Conservation (phyloP, 148 eudicot genomes). For the Limonium bicolor region DNA sequence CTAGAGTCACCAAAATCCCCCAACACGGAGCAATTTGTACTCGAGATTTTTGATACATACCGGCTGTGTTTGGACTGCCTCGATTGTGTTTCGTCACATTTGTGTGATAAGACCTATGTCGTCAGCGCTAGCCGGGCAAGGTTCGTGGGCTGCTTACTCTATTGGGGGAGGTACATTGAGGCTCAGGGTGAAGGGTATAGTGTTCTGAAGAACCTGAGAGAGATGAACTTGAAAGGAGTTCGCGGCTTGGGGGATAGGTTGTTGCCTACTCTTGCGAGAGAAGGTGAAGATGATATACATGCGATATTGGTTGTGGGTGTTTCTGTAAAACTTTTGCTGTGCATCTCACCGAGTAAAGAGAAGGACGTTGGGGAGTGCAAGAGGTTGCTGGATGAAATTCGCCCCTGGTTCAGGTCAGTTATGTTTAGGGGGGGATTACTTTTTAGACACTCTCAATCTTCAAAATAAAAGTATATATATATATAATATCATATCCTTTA, state of each 20-base stretch:
- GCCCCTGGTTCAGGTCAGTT: too few species aligned
- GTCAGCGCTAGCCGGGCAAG: conserved; percentile 42
- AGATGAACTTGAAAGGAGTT: conserved; percentile 10
- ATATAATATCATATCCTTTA: too few species aligned
- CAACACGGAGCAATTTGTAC: neutral
- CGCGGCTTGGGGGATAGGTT: conserved; percentile 6
- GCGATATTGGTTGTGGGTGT: conserved; percentile 37
- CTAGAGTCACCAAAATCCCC: conserved; percentile 32
- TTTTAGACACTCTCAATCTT: too few species aligned
- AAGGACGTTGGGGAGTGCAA: conserved; percentile 31
- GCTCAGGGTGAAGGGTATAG: conserved; percentile 35
- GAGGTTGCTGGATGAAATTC: conserved; percentile 28
- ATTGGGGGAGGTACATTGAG: conserved; percentile 40
- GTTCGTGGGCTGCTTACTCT: conserved; percentile 36
- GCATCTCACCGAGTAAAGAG: conserved; percentile 26
- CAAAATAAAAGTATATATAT: too few species aligned
- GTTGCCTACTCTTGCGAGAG: conserved; percentile 23
- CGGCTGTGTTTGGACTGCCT: conserved; percentile 41
- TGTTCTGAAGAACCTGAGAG: conserved; percentile 31
- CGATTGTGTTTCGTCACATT: conserved; percentile 18
- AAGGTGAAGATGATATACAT: conserved; percentile 19
- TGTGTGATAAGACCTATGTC: conserved; percentile 30
- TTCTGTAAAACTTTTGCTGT: conserved; percentile 34
- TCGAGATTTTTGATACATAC: conserved; percentile 27
- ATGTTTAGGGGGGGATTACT: too few species aligned